Base-by-base conservation (phyloP, 2,329 filamentous ascomycete genomes). In the Cladophialophora exuberans region DNA sequence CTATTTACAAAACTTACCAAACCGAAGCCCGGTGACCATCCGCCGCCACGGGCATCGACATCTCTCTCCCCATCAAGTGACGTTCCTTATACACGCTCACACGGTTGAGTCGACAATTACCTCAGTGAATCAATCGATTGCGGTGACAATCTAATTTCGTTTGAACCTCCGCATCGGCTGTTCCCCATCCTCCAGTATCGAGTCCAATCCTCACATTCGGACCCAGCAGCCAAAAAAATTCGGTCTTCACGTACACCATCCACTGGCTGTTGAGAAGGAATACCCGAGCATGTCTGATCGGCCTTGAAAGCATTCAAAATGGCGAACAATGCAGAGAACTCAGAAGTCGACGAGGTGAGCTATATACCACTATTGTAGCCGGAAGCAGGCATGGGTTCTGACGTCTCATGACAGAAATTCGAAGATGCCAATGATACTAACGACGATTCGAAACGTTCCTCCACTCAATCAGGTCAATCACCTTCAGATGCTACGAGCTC, bases 361-460 rank as follows among this genome's bases (percentile, higher is more conserved):
- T 17, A 18, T 31, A n/a, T n/a, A n/a, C 39, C 17, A 3, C 18
- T 22, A 42, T 15, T 9, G 39, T 5, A 4, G 2, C 39, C 20
- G 9, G n/a, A n/a, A 26, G 46, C 41, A 42, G 53, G 28, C 42
- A 13, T 7, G 45, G 36, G 52, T 55, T 17, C 15, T 4, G 7
- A 33, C 26, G 44, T 63, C 18, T 59, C 39, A n/a, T 11, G 17
- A 69, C 87, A 92, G 66, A 83, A 82, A 13, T 96, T 95, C 67
- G 90, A 96, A 74, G 90, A 96, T 78, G 90, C 89, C 52, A 76
- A 83, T 64, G 87, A 62, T 52, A 47, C 54, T 50, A 52, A 60
- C 43, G 26, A 45, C 35, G 47, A 52, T 22, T 52, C 56, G 7
- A 44, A 54, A 30, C 52, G 42, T 22, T n/a, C 41, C 25, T 44